These are phyloP conservation scores for Leptodontidium sp. DNA, from an alignment of 2,329 filamentous ascomycete species.

Conservation along the genomic window DNA sequence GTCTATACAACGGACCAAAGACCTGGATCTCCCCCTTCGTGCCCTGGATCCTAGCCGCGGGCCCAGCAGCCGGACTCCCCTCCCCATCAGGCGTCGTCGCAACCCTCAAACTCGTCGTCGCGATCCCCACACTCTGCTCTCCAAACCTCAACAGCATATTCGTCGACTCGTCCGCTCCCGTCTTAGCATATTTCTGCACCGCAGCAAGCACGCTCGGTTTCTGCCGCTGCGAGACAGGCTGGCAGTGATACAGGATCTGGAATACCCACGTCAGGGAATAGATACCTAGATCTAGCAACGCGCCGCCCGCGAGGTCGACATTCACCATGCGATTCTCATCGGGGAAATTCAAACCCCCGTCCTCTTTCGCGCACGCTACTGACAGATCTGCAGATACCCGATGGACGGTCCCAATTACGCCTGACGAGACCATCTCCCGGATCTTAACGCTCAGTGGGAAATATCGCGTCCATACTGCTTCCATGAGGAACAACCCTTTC, in stretches of 20 bases:
- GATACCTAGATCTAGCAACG: conserved; percentile 73
- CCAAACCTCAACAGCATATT: conserved; percentile 70
- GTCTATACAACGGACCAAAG: conserved; percentile 65
- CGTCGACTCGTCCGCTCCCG: conserved; percentile 69
- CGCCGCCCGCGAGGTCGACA: conserved; percentile 71
- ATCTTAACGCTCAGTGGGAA: conserved; percentile 71
- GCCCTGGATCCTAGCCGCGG: conserved; percentile 69
- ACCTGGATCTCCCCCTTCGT: conserved; percentile 73
- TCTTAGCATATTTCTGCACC: conserved; percentile 66
- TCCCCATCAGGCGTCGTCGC: conserved; percentile 55
- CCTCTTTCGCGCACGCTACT: conserved; percentile 60
- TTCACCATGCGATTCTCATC: conserved; percentile 72
- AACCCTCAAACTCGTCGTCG: conserved; percentile 50
- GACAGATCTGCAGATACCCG: conserved; percentile 51
- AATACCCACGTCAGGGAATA: conserved; percentile 77
- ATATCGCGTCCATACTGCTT: conserved; percentile 75
- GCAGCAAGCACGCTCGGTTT: conserved; percentile 63
- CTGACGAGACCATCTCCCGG: conserved; percentile 55
- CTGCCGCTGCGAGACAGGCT: conserved; percentile 53
- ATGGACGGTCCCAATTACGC: conserved; percentile 53
- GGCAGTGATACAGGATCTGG: conserved; percentile 74
- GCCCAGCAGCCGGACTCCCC: conserved; percentile 57
- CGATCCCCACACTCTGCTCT: conserved; percentile 66
- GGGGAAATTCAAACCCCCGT: conserved; percentile 52
- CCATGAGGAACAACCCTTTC: conserved; percentile 69